phyloP scores from a whole-genome alignment of 345 rosid genomes.

The Nephelium lappaceum region DNA sequence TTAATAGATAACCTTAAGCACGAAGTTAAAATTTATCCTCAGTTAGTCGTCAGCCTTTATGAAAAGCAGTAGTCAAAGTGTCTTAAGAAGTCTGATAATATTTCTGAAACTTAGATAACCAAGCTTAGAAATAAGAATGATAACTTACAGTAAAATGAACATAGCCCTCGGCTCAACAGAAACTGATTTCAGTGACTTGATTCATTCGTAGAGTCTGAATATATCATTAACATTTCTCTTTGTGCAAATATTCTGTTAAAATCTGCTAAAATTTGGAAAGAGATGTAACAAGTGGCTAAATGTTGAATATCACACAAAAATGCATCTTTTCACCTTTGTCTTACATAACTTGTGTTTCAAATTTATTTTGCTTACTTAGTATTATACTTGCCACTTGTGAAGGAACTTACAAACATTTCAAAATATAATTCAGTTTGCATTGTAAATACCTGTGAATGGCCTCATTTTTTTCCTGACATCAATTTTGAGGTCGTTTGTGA shows the following conservation, averaged over 20 bases:
- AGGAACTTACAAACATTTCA: background rate
- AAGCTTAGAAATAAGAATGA: background rate
- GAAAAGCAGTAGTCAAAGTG: background rate
- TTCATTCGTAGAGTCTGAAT: background rate
- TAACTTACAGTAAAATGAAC: background rate
- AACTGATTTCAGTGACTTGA: background rate
- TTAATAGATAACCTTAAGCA: background rate
- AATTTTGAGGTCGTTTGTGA: background rate
- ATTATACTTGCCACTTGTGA: background rate
- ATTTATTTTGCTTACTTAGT: background rate
- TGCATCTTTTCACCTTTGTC: background rate
- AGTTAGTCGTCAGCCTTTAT: background rate
- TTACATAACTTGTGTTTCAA: background rate
- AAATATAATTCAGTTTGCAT: background rate
- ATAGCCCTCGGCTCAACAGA: background rate
- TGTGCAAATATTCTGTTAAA: background rate
- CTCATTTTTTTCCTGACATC: background rate
- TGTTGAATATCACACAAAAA: background rate
- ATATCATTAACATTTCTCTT: background rate
- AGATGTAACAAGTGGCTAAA: background rate
- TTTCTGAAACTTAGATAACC: slow-evolving; percentile 11
- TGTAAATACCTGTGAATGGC: background rate
- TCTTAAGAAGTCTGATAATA: background rate
- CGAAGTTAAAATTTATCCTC: background rate
- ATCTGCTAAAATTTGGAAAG: background rate